Evolutionary conservation across 345 rosid genomes (phyloP).

Genomic region (Aethionema arabicum): DNA sequence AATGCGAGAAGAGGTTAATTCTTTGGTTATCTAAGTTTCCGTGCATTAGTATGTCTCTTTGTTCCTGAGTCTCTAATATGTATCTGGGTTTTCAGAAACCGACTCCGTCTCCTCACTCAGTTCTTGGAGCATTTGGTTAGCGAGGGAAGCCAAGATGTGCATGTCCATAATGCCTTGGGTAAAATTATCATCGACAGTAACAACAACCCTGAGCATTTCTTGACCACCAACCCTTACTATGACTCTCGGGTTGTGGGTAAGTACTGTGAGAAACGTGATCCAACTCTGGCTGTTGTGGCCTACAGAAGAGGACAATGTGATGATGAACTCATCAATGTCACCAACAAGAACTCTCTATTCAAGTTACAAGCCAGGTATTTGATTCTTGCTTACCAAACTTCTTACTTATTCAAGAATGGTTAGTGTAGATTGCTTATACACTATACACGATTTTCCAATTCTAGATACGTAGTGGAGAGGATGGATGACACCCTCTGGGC

Average conservation of each 20-base stretch:
- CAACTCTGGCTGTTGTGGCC: conserved; percentile 96
- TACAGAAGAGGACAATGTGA: conserved; percentile 98
- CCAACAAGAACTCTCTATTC: conserved; percentile 93
- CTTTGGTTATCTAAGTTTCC: conserved; percentile 19
- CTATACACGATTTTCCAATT: conserved; percentile 30
- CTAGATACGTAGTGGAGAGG: conserved; percentile 97
- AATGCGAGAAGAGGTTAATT: conserved; percentile 80
- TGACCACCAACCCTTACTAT: conserved; percentile 97
- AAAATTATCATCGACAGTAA: conserved; percentile 98
- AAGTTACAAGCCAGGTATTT: conserved; percentile 96
- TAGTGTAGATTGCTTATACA: conserved; percentile 31
- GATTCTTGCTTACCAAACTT: conserved; percentile 6
- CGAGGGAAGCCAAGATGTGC: conserved; percentile 99
- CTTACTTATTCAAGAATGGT: conserved; percentile 12
- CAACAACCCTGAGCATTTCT: conserved; percentile 98
- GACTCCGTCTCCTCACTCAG: conserved; percentile 98
- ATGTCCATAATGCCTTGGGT: conserved; percentile 99
- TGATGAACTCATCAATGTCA: conserved; percentile 93
- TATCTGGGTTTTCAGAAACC: conserved; percentile 63
- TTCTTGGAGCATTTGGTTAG: conserved; percentile 99
- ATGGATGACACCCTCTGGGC: conserved; percentile 99
- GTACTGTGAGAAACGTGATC: conserved; percentile 99
- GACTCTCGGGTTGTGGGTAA: conserved; percentile 98
- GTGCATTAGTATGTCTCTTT: conserved; percentile 7
- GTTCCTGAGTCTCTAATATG: conserved; percentile 29